Base-by-base conservation (phyloP, 2,329 filamentous ascomycete species). In the Colletotrichum cereale region DNA sequence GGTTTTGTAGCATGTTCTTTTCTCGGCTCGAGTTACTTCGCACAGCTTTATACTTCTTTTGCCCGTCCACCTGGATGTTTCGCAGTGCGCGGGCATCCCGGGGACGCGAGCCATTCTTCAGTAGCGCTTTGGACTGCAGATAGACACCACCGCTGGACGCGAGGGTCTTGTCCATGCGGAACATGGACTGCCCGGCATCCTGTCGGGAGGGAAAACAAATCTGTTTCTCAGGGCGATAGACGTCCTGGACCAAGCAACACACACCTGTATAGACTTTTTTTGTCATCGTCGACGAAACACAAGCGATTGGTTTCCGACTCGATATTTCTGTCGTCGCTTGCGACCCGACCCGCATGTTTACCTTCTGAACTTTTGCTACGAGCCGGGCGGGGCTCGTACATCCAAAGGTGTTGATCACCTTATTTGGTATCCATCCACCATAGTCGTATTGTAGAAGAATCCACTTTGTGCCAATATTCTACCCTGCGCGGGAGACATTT, bases 81-180 rank as follows among this genome's bases (percentile, higher is more conserved):
- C 40, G 69, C 69, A 72, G 66, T 63, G 69, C 69, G 69, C 69
- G 69, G 36, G 53, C 66, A 72, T 48, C 34, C 12, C 2, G 31
- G 24, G 56, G 38, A 60, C 44, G 38, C 38, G n/a, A 70, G 55
- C 31, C 36, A 55, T 8, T 55, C 36, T 34, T 44, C 14, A 11
- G 12, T 26, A 38, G 57, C 34, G 29, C 56, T 14, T 50, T 56
- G 67, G 34, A 58, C 38, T 64, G 58, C 64, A 64, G 60, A 72
- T 55, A 56, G 29, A 44, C n/a, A 70, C 18, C 42, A 29, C 60
- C 29, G 31, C 44, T 42, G 48, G 48, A 21, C 47, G 14, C 34
- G 36, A 48, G 56, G 47, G 47, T 36, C 47, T 48, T 53, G 34
- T 10, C 21, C 61, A 63, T 63, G 61, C 61, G 61, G 61, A 53